A percentile compares a stretch with the other conserved stretches of the same genome.
These are phyloP conservation scores for Bromus sterilis DNA, from an alignment of 176 grass and related monocot genomes.

Conservation along the genomic window DNA sequence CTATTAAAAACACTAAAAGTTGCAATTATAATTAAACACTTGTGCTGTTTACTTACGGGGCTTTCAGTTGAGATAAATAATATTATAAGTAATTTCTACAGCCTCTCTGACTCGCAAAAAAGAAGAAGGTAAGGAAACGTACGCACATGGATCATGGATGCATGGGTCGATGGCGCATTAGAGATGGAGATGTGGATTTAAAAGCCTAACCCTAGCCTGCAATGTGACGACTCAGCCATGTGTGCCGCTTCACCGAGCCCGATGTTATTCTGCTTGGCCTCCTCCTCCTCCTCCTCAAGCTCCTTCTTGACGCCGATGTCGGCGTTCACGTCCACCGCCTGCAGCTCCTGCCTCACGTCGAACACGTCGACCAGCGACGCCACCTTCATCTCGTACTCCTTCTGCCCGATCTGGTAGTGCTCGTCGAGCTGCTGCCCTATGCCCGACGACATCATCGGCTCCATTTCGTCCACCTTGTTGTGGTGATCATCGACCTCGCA, in stretches of 20 bases:
- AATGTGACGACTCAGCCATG: conserved; percentile 29
- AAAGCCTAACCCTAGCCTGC: conserved; percentile 47
- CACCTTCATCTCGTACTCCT: conserved; percentile 28
- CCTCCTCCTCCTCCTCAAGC: background rate
- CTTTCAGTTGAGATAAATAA: background rate
- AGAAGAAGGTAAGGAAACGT: background rate
- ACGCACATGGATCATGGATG: background rate
- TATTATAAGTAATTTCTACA: background rate
- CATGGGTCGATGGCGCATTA: background rate
- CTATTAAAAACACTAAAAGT: background rate
- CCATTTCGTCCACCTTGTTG: conserved; percentile 2
- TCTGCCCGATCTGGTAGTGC: conserved; percentile 10
- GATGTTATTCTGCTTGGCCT: background rate
- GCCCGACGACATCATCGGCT: background rate
- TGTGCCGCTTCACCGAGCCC: background rate
- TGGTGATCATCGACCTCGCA: background rate
- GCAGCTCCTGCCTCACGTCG: conserved; percentile 9
- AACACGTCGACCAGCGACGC: conserved; percentile 22
- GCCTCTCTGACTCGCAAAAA: background rate
- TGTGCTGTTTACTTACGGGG: background rate
- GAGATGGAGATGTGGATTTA: conserved; percentile 15
- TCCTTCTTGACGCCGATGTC: conserved; percentile 4
- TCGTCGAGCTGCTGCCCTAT: background rate
- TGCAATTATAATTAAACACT: background rate
- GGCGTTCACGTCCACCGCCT: background rate